phyloP scores from a whole-genome alignment of 2,329 filamentous ascomycete genomes.

The Rosellinia necatrix region DNA sequence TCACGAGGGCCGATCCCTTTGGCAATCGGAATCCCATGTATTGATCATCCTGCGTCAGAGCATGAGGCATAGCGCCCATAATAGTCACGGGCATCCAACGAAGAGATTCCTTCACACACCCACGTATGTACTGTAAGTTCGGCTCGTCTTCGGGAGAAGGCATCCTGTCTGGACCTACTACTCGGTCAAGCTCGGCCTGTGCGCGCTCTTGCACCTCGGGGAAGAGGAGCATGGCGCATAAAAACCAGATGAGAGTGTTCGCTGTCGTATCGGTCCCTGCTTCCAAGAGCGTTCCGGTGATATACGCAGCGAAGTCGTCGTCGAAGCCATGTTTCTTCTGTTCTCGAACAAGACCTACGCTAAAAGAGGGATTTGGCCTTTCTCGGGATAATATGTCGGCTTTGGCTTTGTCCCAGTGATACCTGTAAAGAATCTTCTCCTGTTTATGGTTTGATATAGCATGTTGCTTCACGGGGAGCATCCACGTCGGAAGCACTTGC shows the following conservation, averaged over 20 bases:
- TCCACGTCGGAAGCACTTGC: conserved; percentile 16
- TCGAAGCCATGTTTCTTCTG: conserved; percentile 40
- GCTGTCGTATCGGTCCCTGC: conserved; percentile 49
- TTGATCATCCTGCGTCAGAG: conserved; percentile 48
- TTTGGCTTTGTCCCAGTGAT: conserved; percentile 18
- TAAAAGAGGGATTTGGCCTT: conserved; percentile 32
- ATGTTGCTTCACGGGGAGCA: conserved; percentile 9
- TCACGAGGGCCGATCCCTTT: conserved; percentile 50
- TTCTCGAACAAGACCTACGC: conserved; percentile 32
- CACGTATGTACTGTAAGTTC: conserved; percentile 55
- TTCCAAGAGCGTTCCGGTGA: conserved; percentile 35
- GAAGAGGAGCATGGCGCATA: conserved; percentile 54
- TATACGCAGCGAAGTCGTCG: conserved; percentile 43
- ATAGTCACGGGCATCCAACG: conserved; percentile 52
- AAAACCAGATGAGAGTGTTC: conserved; percentile 51
- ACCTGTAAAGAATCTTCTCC: conserved; percentile 16
- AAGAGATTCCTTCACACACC: conserved; percentile 60
- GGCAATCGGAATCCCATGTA: conserved; percentile 51
- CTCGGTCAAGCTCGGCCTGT: conserved; percentile 59
- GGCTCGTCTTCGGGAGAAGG: conserved; percentile 54
- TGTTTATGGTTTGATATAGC: conserved; percentile 11
- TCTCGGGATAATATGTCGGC: background rate
- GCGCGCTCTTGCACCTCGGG: conserved; percentile 53
- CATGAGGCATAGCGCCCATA: conserved; percentile 48
- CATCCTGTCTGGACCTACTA: conserved; percentile 53